Conservation (phyloP, 2,329 filamentous ascomycete genomes). For the Acrocalymma vagum region DNA sequence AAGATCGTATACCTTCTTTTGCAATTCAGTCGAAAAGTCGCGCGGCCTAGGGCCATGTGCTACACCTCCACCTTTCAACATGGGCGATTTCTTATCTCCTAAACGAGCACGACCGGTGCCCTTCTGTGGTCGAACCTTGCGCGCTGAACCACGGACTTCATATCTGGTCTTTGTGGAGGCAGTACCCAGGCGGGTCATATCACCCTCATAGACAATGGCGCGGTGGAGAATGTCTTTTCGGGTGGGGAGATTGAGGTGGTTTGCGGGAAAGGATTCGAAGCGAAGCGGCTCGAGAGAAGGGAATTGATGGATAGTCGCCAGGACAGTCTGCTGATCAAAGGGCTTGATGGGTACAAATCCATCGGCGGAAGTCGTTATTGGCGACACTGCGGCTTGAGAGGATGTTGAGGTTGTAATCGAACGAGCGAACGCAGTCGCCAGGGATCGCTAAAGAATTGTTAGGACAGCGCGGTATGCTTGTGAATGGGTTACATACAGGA, state of each 20-base stretch:
- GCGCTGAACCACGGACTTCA: conserved; percentile 83
- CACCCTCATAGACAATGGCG: conserved; percentile 91
- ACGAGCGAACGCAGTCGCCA: conserved; percentile 32
- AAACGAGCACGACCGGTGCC: conserved; percentile 81
- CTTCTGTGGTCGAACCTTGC: conserved; percentile 88
- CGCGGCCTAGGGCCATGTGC: conserved; percentile 89
- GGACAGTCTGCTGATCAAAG: conserved; percentile 63
- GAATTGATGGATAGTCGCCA: conserved; percentile 89
- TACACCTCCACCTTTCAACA: conserved; percentile 86
- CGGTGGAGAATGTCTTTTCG: conserved; percentile 92
- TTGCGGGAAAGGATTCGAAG: conserved; percentile 79
- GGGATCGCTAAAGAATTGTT: conserved; percentile 33
- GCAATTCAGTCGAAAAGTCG: conserved; percentile 86
- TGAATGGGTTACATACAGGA: conserved; percentile 56
- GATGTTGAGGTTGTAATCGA: conserved; percentile 55
- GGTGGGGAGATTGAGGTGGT: conserved; percentile 86
- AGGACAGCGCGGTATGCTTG: conserved; percentile 44
- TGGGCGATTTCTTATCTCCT: conserved; percentile 82
- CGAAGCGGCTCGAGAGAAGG: conserved; percentile 84
- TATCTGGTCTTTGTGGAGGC: conserved; percentile 66
- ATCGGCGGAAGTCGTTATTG: conserved; percentile 51
- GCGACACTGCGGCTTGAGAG: conserved; percentile 64
- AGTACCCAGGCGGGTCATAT: conserved; percentile 80
- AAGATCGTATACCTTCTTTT: conserved; percentile 90
- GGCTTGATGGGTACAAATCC: conserved; percentile 43